phyloP scores from a whole-genome alignment of 2,329 filamentous ascomycete species.

The Arthrobotrys conoides region DNA sequence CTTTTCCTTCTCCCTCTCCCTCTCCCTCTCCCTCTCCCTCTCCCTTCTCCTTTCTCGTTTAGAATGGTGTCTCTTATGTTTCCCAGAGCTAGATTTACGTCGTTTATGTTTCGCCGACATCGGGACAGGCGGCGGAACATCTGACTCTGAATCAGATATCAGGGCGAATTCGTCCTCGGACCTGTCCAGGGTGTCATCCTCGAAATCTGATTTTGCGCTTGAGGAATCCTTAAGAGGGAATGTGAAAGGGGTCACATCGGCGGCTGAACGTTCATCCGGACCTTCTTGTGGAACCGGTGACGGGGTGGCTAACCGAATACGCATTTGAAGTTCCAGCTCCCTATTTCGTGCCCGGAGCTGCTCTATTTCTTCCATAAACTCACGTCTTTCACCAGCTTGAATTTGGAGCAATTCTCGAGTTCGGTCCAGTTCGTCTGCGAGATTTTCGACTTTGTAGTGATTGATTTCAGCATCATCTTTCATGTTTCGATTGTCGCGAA shows the following conservation, averaged over 20 bases:
- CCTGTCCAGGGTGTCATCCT: constrained; percentile 43
- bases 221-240: constrained; percentile 57
- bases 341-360: constrained; percentile 51
- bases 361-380: constrained; percentile 59
- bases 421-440: constrained; percentile 53
- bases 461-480: constrained; percentile 59
- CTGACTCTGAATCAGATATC: constrained; percentile 52
- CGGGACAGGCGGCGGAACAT: constrained; percentile 43
- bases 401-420: constrained; percentile 57
- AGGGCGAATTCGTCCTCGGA: constrained; percentile 54
- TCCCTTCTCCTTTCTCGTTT: constrained; percentile 46
- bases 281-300: constrained; percentile 51
- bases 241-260: constrained; percentile 39
- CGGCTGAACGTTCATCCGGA: constrained; percentile 25
- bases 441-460: constrained; percentile 58
- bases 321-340: constrained; percentile 56
- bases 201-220: constrained; percentile 56
- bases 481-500: constrained; percentile 57
- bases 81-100: constrained; percentile 54
- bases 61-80: constrained; percentile 52
- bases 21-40: constrained; percentile 37
- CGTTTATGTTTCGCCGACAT: constrained; percentile 43
- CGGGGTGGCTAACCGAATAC: constrained; percentile 47
- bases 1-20: constrained; percentile 37
- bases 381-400: constrained; percentile 54